Evolutionary conservation across 1,139 yeast genomes (phyloP).

Genomic region (Lodderomyces jiufengensis): DNA sequence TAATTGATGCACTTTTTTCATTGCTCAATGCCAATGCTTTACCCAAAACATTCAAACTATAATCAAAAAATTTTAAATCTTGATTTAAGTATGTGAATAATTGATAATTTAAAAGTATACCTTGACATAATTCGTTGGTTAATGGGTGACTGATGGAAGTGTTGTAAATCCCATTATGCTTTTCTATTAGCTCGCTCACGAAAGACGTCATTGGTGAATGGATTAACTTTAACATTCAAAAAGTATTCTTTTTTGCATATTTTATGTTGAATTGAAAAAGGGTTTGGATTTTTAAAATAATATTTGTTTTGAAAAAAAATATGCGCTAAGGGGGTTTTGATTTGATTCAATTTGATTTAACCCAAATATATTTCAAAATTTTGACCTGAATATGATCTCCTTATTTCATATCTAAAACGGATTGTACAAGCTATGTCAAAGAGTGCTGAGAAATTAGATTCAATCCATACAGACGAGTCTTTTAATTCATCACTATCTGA

Average conservation of each 20-base stretch:
- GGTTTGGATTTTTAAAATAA: no score
- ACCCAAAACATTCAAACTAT: constrained; percentile 42
- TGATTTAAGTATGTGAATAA: constrained; percentile 46
- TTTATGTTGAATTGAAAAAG: no score
- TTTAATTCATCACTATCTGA: no score
- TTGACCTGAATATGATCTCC: no score
- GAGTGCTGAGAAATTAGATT: neutral
- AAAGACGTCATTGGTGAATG: neutral
- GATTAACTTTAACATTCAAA: no score
- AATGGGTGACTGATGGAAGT: constrained; percentile 40
- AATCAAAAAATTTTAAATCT: constrained; percentile 46
- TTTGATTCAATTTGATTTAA: no score
- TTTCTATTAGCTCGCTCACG: constrained; percentile 18
- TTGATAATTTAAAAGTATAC: constrained; percentile 39
- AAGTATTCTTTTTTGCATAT: no score
- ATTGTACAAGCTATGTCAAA: no score
- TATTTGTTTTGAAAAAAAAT: no score
- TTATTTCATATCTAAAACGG: no score
- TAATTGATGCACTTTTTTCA: constrained; percentile 29
- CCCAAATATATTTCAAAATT: no score
- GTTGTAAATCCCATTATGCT: constrained; percentile 19
- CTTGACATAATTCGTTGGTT: constrained; percentile 45
- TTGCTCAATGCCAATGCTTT: constrained; percentile 45
- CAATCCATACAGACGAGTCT: neutral
- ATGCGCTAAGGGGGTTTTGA: no score